phyloP scores from a whole-genome alignment of 1,284 basidiomycete genomes.

The Pascua guehoae region DNA sequence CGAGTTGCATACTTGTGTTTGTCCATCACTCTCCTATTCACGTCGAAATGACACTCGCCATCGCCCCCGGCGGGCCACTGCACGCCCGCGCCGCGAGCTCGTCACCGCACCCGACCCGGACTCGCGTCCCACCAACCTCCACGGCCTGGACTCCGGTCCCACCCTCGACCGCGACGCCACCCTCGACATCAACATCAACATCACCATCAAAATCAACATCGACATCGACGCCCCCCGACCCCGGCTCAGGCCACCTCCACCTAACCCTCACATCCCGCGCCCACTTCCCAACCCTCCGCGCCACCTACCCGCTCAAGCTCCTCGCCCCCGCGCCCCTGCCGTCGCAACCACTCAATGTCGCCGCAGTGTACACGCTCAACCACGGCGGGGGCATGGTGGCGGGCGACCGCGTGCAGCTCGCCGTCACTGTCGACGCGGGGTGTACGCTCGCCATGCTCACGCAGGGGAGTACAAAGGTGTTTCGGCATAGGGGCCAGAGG shows the following conservation, averaged over 20 bases:
- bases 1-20: too few relatives aligned
- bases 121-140: too few relatives aligned
- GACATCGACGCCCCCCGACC: constrained; percentile 5
- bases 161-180: neutral
- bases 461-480: constrained; percentile 91
- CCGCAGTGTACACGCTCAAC: constrained; percentile 72
- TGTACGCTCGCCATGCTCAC: constrained; percentile 39
- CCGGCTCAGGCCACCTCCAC: constrained; percentile 37
- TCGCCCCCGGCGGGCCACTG: too few relatives aligned
- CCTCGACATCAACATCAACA: neutral
- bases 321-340: constrained; percentile 60
- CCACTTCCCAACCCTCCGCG: constrained; percentile 70
- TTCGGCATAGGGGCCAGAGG: constrained; percentile 63
- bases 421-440: constrained; percentile 58
- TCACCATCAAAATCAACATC: neutral
- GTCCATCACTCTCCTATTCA: too few relatives aligned
- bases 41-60: too few relatives aligned
- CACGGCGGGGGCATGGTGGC: constrained; percentile 93
- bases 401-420: constrained; percentile 71
- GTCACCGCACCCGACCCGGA: too few relatives aligned
- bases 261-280: constrained; percentile 41
- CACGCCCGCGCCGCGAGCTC: too few relatives aligned
- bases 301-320: constrained; percentile 86
- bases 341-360: constrained; percentile 52
- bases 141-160: neutral